phyloP scores from a whole-genome alignment of 306 rosid species.

The Lathyrus sativus region DNA sequence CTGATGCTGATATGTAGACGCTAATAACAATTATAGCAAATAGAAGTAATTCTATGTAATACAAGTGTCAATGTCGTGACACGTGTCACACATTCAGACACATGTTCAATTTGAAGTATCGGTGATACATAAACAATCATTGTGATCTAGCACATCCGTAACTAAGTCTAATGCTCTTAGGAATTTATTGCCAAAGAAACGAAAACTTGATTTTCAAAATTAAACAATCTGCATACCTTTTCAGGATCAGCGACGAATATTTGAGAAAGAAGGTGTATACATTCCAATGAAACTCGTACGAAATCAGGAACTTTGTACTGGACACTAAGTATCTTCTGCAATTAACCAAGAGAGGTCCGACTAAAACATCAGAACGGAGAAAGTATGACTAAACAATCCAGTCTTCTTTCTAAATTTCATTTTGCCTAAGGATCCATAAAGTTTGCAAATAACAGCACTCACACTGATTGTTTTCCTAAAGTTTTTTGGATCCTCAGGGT shows the following conservation, averaged over 20 bases:
- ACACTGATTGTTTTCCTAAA: constrained; percentile 69
- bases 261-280: constrained; percentile 67
- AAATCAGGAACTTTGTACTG: constrained; percentile 65
- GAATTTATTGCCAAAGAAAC: constrained; percentile 9
- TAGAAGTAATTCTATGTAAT: too few relatives aligned
- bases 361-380: constrained; percentile 27
- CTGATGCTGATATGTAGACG: too few relatives aligned
- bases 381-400: constrained; percentile 11
- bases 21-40: too few relatives aligned
- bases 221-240: constrained; percentile 50
- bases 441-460: constrained; percentile 32
- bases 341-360: constrained; percentile 33
- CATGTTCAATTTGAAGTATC: too few relatives aligned
- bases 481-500: constrained; percentile 74
- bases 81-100: too few relatives aligned
- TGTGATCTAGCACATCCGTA: too few relatives aligned
- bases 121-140: too few relatives aligned
- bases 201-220: constrained; percentile 2
- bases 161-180: neutral
- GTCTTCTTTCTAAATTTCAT: constrained; percentile 17
- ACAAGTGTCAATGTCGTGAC: too few relatives aligned
- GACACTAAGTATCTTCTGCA: constrained; percentile 74
- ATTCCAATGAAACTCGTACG: constrained; percentile 65
- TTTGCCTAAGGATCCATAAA: constrained; percentile 11
- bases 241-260: constrained; percentile 76